A percentile compares a stretch with the other conserved stretches of the same genome.
These are phyloP conservation scores for Salix exigua DNA, from an alignment of 345 rosid species.

Conservation along the genomic window DNA sequence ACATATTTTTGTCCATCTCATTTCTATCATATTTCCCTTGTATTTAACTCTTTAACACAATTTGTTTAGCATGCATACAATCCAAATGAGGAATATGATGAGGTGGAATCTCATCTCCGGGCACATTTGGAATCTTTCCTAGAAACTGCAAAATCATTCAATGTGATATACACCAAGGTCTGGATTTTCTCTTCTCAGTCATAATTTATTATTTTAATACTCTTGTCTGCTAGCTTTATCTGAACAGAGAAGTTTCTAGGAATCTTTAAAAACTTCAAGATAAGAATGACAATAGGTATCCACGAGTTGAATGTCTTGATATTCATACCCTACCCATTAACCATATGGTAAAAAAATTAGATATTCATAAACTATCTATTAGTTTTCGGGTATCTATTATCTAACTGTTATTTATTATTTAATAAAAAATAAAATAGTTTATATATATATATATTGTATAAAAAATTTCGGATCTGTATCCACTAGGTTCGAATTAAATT, in stretches of 20 bases:
- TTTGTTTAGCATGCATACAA: conserved; percentile 78
- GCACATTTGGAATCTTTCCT: conserved; percentile 82
- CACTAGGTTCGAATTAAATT: no score
- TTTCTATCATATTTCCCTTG: background rate
- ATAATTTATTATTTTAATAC: background rate
- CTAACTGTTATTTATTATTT: no score
- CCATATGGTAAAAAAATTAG: no score
- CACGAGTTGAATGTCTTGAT: no score
- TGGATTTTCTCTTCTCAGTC: conserved; percentile 1
- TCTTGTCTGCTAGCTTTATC: background rate
- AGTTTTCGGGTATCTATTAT: no score
- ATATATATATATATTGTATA: no score
- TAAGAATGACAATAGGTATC: no score
- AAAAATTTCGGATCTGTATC: no score
- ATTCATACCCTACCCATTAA: no score
- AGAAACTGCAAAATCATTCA: conserved; percentile 92
- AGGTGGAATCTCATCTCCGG: conserved; percentile 81
- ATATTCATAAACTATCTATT: no score
- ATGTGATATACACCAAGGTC: conserved; percentile 89
- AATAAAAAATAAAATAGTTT: no score
- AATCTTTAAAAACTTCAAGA: background rate
- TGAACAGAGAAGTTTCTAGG: background rate
- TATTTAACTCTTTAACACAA: background rate
- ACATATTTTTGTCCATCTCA: background rate
- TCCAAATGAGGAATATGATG: conserved; percentile 86